These are phyloP conservation scores for Acacia melanoxylon DNA, from an alignment of 306 rosid genomes.

Conservation along the genomic window DNA sequence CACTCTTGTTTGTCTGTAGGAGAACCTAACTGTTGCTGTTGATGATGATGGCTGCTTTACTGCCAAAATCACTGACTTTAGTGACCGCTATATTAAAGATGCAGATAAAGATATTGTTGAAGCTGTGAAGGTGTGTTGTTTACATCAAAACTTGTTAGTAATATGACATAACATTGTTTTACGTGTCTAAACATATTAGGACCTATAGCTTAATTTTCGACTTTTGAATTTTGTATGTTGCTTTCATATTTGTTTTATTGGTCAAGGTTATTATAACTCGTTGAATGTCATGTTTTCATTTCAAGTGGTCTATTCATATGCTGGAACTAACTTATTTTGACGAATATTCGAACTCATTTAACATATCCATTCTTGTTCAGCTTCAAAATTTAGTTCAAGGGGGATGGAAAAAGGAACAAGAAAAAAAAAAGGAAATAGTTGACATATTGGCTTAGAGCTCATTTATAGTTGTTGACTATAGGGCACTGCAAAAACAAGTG, in stretches of 20 bases:
- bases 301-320: neutral
- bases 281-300: neutral
- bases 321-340: constrained; percentile 12
- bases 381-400: neutral
- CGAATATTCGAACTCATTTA: neutral
- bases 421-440: neutral
- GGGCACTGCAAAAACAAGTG: neutral
- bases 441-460: neutral
- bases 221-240: constrained; percentile 4
- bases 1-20: constrained; percentile 49
- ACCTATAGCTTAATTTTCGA: neutral
- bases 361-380: neutral
- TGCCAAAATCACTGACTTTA: constrained; percentile 65
- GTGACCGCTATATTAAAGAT: constrained; percentile 80
- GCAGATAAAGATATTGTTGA: constrained; percentile 87
- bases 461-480: too few relatives aligned
- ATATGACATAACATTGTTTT: neutral
- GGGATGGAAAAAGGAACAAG: neutral
- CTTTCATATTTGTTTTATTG: neutral
- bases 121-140: constrained; percentile 68
- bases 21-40: constrained; percentile 81
- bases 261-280: constrained; percentile 6
- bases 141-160: neutral
- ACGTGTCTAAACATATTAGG: neutral
- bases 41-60: constrained; percentile 98